A percentile compares a stretch with the other conserved stretches of the same genome.
Conservation (phyloP, 495 filamentous ascomycete species). For the Lichenothelia convexa region DNA sequence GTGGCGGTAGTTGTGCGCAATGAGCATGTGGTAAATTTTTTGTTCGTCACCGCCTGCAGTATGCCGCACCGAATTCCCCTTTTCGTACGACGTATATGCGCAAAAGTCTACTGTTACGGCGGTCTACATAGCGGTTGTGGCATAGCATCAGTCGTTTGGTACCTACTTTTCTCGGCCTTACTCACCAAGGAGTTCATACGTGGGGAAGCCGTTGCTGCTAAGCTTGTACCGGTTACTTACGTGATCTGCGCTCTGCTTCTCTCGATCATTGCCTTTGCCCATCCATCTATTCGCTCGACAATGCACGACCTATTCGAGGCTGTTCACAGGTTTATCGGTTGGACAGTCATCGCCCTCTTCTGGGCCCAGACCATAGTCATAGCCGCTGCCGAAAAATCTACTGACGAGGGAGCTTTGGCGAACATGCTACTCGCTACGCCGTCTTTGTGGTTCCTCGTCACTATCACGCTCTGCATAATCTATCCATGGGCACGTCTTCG, state of each 20-base stretch:
- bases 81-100: conserved; percentile 7
- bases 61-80: conserved; percentile 11
- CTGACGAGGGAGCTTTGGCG: conserved; percentile 19
- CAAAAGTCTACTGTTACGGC: conserved; percentile 17
- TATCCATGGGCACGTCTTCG: conserved; percentile 54
- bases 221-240: conserved; percentile 1
- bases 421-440: conserved; percentile 32
- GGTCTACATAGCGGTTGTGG: conserved; percentile 15
- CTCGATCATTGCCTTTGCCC: conserved; percentile 20
- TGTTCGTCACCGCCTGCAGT: conserved; percentile 10
- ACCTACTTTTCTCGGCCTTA: conserved; percentile 5
- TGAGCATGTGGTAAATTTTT: conserved; percentile 16
- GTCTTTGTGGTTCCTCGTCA: conserved; percentile 49
- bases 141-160: conserved; percentile 17
- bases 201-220: neutral
- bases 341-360: conserved; percentile 41
- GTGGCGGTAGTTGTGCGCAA: conserved; percentile 25
- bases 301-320: conserved; percentile 49
- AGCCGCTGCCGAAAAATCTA: conserved; percentile 11
- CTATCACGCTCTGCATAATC: conserved; percentile 38
- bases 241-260: conserved; percentile 16
- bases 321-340: conserved; percentile 49
- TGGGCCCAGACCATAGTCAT: conserved; percentile 30
- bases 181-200: conserved; percentile 1
- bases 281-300: conserved; percentile 32